These are phyloP conservation scores for Cladophialophora immunda DNA, from an alignment of 2,329 filamentous ascomycete genomes.

Conservation along the genomic window DNA sequence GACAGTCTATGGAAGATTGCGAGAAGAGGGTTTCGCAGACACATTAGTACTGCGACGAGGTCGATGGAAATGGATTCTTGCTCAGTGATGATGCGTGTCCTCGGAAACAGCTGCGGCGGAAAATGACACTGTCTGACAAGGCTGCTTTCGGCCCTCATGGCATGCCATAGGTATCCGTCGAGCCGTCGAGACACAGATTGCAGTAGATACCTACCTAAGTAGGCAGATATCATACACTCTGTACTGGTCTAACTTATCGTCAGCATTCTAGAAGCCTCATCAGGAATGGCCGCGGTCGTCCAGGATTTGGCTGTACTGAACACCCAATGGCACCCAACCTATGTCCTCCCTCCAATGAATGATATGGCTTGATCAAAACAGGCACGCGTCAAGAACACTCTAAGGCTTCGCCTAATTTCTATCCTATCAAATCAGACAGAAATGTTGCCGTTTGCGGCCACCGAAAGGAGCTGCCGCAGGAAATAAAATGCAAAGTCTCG, in stretches of 20 bases:
- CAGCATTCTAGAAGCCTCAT: neutral
- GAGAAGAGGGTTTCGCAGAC: neutral
- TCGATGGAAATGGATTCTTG: neutral
- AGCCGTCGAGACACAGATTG: no score
- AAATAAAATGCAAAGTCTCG: neutral
- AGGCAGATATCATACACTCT: neutral
- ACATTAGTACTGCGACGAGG: neutral
- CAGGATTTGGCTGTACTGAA: neutral
- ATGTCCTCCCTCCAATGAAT: neutral
- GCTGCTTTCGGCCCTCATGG: neutral
- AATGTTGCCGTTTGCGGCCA: neutral
- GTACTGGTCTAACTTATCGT: neutral
- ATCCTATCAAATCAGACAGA: neutral
- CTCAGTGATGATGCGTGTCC: neutral
- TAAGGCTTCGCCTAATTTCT: neutral
- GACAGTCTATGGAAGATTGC: neutral
- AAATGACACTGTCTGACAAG: neutral
- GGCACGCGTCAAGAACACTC: neutral
- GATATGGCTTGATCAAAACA: neutral
- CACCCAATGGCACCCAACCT: neutral
- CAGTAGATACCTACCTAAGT: no score
- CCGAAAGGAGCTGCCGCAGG: neutral
- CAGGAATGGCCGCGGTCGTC: neutral
- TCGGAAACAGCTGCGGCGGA: neutral
- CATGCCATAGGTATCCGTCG: no score